Conservation (phyloP, 352 stramenopile species). For the Albugo laibachii region DNA sequence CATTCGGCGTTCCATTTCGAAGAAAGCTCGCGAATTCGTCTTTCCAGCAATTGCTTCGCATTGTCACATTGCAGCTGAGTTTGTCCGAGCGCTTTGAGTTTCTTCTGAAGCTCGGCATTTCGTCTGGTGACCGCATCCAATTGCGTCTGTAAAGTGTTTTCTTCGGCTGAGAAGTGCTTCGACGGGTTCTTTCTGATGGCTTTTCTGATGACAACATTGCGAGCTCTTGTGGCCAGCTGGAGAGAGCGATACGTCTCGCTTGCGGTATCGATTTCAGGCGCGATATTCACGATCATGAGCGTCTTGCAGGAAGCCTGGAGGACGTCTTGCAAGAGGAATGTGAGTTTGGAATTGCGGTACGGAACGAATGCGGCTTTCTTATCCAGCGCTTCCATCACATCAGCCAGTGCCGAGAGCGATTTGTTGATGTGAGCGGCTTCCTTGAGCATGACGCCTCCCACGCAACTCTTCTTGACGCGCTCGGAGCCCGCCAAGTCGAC, state of each 20-base stretch:
- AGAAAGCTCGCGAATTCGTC: no score
- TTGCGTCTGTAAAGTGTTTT: constrained; percentile 32
- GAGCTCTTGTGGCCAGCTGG: constrained; percentile 66
- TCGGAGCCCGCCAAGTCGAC: constrained; percentile 87
- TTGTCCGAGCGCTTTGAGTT: no score
- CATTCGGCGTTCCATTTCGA: no score
- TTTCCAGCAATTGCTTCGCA: no score
- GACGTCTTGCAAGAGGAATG: constrained; percentile 90
- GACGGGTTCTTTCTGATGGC: constrained; percentile 73
- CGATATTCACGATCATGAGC: constrained; percentile 88
- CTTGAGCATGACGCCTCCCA: constrained; percentile 59
- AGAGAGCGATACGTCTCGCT: constrained; percentile 78
- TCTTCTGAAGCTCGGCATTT: constrained; percentile 40
- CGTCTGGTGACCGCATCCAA: constrained; percentile 42
- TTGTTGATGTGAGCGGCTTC: constrained; percentile 78
- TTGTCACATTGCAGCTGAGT: no score
- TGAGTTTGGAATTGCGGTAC: constrained; percentile 97
- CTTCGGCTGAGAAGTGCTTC: no score
- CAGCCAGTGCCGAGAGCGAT: constrained; percentile 81
- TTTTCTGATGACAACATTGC: constrained; percentile 55
- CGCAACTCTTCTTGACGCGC: constrained; percentile 80
- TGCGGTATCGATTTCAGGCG: constrained; percentile 55
- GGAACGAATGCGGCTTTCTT: constrained; percentile 85
- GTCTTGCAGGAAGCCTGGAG: constrained; percentile 82
- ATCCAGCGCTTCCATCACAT: constrained; percentile 85